A percentile compares a stretch with the other conserved stretches of the same genome.
Conservation (phyloP, 306 rosid species). For the Pyrus communis region DNA sequence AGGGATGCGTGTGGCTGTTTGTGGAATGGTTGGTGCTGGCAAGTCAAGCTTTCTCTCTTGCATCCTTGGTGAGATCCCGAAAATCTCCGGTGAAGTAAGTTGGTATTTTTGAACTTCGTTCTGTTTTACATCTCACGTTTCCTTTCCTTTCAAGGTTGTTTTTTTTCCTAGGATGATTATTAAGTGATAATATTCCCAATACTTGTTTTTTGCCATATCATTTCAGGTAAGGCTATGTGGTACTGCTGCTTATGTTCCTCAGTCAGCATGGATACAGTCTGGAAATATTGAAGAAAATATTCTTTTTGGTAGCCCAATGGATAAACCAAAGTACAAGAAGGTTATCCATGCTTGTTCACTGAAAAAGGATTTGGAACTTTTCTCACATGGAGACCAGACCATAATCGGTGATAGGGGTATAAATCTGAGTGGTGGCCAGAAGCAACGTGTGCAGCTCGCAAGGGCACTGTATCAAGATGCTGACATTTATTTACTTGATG, state of each 20-base stretch:
- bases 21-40: conserved; percentile 95
- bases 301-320: conserved; percentile 79
- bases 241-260: conserved; percentile 80
- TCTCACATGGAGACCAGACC: conserved; percentile 89
- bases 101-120: conserved; percentile 19
- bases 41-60: conserved; percentile 95
- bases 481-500: conserved; percentile 86
- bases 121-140: conserved; percentile 13
- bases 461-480: conserved; percentile 93
- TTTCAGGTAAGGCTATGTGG: conserved; percentile 84
- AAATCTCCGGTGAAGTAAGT: conserved; percentile 90
- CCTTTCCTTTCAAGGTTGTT: neutral
- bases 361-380: conserved; percentile 80
- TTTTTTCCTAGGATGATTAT: neutral
- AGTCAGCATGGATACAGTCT: conserved; percentile 92
- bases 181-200: neutral
- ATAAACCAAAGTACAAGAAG: conserved; percentile 92
- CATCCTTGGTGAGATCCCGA: conserved; percentile 95
- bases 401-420: conserved; percentile 95
- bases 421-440: conserved; percentile 94
- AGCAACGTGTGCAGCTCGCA: conserved; percentile 95
- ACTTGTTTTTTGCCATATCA: conserved; percentile 12
- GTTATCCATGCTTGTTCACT: conserved; percentile 85
- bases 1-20: conserved; percentile 93
- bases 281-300: conserved; percentile 91